Percentiles rank a stretch among this genome's conserved stretches.
Evolutionary conservation across 108 stramenopile species (phyloP).

Genomic region (Cyclotella distinguenda): DNA sequence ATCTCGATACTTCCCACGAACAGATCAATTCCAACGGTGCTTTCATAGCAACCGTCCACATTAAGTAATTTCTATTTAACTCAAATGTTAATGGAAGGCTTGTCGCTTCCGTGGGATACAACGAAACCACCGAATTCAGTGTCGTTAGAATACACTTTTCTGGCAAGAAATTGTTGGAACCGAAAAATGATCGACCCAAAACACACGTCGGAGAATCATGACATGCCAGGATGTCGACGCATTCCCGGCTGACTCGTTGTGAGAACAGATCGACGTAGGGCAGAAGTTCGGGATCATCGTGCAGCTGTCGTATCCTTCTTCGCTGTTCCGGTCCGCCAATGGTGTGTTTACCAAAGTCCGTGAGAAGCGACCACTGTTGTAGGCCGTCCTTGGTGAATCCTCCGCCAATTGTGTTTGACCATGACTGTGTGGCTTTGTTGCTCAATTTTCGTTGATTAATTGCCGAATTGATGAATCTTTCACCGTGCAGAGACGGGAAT

Average conservation of each 20-base stretch:
- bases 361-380: slow-evolving; percentile 22
- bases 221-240: slow-evolving; percentile 13
- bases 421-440: neutral
- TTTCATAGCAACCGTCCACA: slow-evolving; percentile 36
- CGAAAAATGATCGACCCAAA: slow-evolving; percentile 44
- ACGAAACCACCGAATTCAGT: slow-evolving; percentile 6
- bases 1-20: slow-evolving; percentile 26
- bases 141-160: slow-evolving; percentile 27
- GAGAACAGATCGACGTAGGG: slow-evolving; percentile 49
- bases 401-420: slow-evolving; percentile 26
- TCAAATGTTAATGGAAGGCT: slow-evolving; percentile 21
- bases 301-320: slow-evolving; percentile 22
- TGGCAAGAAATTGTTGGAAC: slow-evolving; percentile 32
- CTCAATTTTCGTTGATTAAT: neutral
- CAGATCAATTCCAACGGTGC: slow-evolving; percentile 44
- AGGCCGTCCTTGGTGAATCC: slow-evolving; percentile 38
- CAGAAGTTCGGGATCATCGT: slow-evolving; percentile 1
- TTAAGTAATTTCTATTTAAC: slow-evolving; percentile 28
- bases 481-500: neutral
- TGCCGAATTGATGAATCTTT: neutral
- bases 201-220: slow-evolving; percentile 36
- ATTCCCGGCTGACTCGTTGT: slow-evolving; percentile 26
- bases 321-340: slow-evolving; percentile 20
- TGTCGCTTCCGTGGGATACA: slow-evolving; percentile 14
- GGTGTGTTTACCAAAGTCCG: slow-evolving; percentile 29